Conservation (phyloP, 495 filamentous ascomycete genomes). For the Aspergillus nanangensis region DNA sequence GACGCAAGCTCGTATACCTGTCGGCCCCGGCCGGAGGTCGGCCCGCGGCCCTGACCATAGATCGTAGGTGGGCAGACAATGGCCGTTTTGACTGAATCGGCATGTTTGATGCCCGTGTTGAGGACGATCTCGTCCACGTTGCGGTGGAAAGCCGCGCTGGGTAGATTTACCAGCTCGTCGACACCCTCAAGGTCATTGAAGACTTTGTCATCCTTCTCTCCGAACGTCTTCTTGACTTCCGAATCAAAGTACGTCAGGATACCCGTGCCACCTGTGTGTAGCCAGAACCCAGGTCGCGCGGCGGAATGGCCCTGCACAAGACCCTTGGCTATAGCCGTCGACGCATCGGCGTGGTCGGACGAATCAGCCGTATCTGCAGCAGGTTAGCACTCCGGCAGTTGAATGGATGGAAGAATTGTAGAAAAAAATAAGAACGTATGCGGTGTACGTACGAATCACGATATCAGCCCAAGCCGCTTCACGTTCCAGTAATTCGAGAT, state of each 20-base stretch:
- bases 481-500: slow-evolving; percentile 26
- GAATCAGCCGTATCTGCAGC: slow-evolving; percentile 37
- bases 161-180: slow-evolving; percentile 41
- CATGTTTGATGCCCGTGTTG: slow-evolving; percentile 26
- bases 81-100: slow-evolving; percentile 52
- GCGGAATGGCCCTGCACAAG: slow-evolving; percentile 18
- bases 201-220: slow-evolving; percentile 35
- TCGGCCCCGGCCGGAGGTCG: slow-evolving; percentile 55
- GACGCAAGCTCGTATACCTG: slow-evolving; percentile 56
- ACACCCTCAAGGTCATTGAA: slow-evolving; percentile 47
- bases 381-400: background rate
- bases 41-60: slow-evolving; percentile 65
- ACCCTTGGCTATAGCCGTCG: slow-evolving; percentile 31
- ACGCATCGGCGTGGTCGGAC: slow-evolving; percentile 31
- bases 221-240: slow-evolving; percentile 29
- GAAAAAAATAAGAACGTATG: slow-evolving; percentile 18
- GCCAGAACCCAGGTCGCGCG: slow-evolving; percentile 33
- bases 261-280: slow-evolving; percentile 52
- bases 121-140: slow-evolving; percentile 49
- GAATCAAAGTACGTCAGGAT: slow-evolving; percentile 36
- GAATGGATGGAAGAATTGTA: slow-evolving; percentile 25
- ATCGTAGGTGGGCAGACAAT: slow-evolving; percentile 72
- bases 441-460: slow-evolving; percentile 31
- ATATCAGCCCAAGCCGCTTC: slow-evolving; percentile 41
- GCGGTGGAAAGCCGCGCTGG: slow-evolving; percentile 41